phyloP scores from a whole-genome alignment of 805 yeast genomes.

The Candida nitratophila region DNA sequence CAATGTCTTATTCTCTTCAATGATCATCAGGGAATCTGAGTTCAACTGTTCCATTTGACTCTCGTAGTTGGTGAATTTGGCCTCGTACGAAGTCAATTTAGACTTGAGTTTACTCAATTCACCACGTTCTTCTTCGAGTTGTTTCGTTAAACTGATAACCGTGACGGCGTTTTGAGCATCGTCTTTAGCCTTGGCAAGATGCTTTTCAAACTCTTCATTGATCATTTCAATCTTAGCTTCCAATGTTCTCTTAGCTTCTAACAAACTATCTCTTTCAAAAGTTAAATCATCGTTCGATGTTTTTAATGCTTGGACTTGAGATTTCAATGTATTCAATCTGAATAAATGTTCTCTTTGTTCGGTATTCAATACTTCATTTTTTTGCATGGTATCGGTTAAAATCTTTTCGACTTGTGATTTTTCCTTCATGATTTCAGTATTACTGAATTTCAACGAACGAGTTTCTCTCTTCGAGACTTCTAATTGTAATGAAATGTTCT shows the following conservation, averaged over 20 bases:
- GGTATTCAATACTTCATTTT: conserved; percentile 33
- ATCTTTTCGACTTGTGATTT: conserved; percentile 34
- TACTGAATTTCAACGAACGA: conserved; percentile 31
- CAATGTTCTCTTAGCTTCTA: conserved; percentile 39
- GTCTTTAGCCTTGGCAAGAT: conserved; percentile 22
- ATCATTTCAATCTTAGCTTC: conserved; percentile 38
- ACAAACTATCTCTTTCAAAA: conserved; percentile 54
- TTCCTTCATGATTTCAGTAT: conserved; percentile 33
- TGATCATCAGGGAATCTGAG: conserved; percentile 46
- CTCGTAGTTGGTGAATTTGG: conserved; percentile 17
- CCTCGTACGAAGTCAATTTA: conserved; percentile 19
- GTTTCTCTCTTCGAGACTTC: conserved; percentile 46
- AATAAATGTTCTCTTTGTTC: conserved; percentile 40
- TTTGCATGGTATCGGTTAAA: conserved; percentile 33
- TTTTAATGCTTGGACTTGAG: conserved; percentile 51
- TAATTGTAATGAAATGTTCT: conserved; percentile 51
- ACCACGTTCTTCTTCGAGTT: conserved; percentile 27
- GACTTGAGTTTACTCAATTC: conserved; percentile 24
- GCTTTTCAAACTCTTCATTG: conserved; percentile 31
- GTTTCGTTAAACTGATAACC: conserved; percentile 24
- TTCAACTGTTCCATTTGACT: conserved; percentile 31
- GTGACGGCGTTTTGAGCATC: conserved; percentile 24
- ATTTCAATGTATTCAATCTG: conserved; percentile 35
- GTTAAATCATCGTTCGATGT: conserved; percentile 54
- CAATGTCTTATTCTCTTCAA: conserved; percentile 63